These are phyloP conservation scores for Phytophthora litchii DNA, from an alignment of 352 stramenopile species.

Conservation along the genomic window DNA sequence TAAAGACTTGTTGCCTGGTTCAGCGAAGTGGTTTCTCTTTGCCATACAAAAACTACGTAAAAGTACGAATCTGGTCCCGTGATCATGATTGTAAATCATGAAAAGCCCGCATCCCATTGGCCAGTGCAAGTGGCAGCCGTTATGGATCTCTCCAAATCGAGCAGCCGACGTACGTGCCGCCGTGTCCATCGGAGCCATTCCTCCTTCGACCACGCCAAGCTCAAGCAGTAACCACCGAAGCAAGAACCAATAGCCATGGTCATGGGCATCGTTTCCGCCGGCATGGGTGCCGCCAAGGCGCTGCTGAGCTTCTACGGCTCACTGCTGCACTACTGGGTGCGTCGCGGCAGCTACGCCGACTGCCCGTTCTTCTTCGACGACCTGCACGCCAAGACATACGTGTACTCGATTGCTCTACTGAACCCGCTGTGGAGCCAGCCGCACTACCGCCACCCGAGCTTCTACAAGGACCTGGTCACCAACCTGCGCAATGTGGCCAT, in stretches of 20 bases:
- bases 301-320: conserved; percentile 82
- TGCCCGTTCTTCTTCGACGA: conserved; percentile 82
- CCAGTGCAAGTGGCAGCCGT: conserved; percentile 16
- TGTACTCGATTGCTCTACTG: conserved; percentile 95
- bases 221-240: conserved; percentile 4
- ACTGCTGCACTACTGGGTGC: conserved; percentile 81
- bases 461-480: conserved; percentile 94
- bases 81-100: conserved; percentile 27
- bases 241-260: conserved; percentile 30
- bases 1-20: conserved; percentile 13
- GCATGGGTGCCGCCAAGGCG: conserved; percentile 33
- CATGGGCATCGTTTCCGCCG: conserved; percentile 34
- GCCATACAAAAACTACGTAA: conserved; percentile 6
- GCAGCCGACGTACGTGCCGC: conserved; percentile 17
- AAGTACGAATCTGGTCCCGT: not conserved
- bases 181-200: conserved; percentile 20
- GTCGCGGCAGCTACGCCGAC: conserved; percentile 71
- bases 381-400: conserved; percentile 90
- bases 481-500: conserved; percentile 98
- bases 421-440: conserved; percentile 95
- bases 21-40: conserved; percentile 11
- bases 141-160: conserved; percentile 30
- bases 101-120: conserved; percentile 20
- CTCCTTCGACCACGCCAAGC: conserved; percentile 19
- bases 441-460: conserved; percentile 96